Evolutionary conservation across 352 stramenopile genomes (phyloP), one percentile per base, ranked within the genome.

Genomic region (Pythium brassicae): DNA sequence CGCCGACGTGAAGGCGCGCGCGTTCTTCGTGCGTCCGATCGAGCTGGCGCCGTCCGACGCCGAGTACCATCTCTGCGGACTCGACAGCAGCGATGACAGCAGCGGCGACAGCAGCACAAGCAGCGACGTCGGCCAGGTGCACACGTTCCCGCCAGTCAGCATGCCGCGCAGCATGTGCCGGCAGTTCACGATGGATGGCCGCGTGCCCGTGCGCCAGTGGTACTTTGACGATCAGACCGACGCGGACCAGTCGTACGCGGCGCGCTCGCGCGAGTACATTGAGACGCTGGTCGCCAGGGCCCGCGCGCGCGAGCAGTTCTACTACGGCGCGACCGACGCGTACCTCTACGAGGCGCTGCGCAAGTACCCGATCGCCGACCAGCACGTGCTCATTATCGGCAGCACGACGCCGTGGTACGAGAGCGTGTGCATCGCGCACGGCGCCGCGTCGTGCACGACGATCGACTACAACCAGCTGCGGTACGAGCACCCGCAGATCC

Each of bases 221-320:
- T 76, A 79, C 58, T 69, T 76, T 43, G 71, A 76, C 50, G 71
- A 74, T 53, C 61, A 76, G 50, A 72, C 50, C 34, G 63, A 72
- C 44, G 35, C 47, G 4, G 64, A 76, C 9, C 44, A 53, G n/a
- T 65, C 63, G 17, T 72, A 76, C 48, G 23, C 61, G 2, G 27
- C 61, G 61, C 51, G 58, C 19, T 70, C 68, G 26, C 53, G 51
- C 23, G 64, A 63, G 25, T 61, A 55, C 27, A 70, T 72, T 32
- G 67, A 79, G 22, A 19, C 50, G 11, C 50, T 74, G 1, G 53
- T 76, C 14, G 12, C n/a, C 9, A 58, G 46, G 17, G 69, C 53
- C 27, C 51, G 27, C 10, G 34, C 20, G 22, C 58, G 47, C 4
- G 53, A 56, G 45, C 50, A 25, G n/a, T 68, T 55, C 27, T 69